These are phyloP conservation scores for Wickerhamomyces queroliae DNA, from an alignment of 805 yeast species.

Conservation along the genomic window DNA sequence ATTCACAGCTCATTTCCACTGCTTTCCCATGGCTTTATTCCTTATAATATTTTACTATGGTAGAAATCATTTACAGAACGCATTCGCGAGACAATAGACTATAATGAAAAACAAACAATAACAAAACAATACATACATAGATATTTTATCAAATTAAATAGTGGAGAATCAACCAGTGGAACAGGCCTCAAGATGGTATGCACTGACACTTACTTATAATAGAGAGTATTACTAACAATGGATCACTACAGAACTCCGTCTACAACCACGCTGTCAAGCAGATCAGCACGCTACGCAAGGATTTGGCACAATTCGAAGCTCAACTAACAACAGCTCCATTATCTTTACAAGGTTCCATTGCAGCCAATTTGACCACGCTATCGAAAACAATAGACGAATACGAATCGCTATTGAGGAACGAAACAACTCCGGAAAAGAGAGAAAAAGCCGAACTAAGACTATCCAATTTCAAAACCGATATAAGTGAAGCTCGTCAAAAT, in stretches of 20 bases:
- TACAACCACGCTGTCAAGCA: conserved; percentile 90
- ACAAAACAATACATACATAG: background rate
- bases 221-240: background rate
- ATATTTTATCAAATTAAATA: no score
- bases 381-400: conserved; percentile 72
- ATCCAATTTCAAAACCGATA: conserved; percentile 42
- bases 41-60: no score
- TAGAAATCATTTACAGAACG: background rate
- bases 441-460: conserved; percentile 59
- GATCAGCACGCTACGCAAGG: conserved; percentile 64
- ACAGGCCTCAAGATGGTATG: no score
- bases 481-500: conserved; percentile 23
- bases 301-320: conserved; percentile 58
- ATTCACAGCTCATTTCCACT: no score
- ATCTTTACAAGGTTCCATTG: conserved; percentile 69
- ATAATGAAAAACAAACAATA: background rate
- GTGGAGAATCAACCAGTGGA: no score
- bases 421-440: conserved; percentile 44
- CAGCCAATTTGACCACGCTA: conserved; percentile 75
- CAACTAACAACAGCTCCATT: conserved; percentile 66
- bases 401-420: conserved; percentile 51
- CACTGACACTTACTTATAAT: no score
- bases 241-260: conserved; percentile 57
- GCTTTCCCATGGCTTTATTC: no score
- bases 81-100: background rate